Conservation (phyloP, 306 rosid genomes). For the Aeschynomene evenia region DNA sequence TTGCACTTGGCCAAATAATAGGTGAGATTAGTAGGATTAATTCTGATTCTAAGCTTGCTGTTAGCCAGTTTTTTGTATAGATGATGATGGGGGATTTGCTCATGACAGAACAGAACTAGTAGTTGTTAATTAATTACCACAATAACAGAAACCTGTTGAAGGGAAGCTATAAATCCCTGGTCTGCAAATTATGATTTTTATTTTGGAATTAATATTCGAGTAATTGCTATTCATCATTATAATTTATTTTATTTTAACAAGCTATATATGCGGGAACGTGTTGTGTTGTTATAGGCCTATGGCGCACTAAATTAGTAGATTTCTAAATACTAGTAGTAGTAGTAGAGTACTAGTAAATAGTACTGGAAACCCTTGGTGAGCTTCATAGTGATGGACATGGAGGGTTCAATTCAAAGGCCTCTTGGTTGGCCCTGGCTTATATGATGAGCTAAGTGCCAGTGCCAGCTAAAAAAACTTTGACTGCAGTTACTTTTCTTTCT, state of each 20-base stretch:
- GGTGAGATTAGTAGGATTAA: constrained; percentile 49
- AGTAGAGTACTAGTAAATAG: no score
- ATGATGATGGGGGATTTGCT: not conserved
- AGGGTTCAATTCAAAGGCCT: no score
- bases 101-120: not conserved
- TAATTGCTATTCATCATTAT: not conserved
- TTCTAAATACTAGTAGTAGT: no score
- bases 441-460: not conserved
- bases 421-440: not conserved
- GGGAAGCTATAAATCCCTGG: not conserved
- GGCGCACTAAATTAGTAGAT: no score
- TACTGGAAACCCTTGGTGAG: no score
- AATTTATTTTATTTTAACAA: no score
- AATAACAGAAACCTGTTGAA: not conserved
- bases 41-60: constrained; percentile 26
- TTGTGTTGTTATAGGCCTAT: no score
- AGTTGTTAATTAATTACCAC: not conserved
- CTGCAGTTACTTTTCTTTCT: not conserved
- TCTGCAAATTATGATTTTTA: not conserved
- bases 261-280: not conserved
- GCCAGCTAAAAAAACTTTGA: constrained; percentile 1
- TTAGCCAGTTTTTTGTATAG: not conserved
- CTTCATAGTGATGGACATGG: no score
- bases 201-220: not conserved
- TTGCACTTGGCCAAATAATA: constrained; percentile 48